phyloP scores from a whole-genome alignment of 139 green algal species.

The Chlamydomonas incerta region DNA sequence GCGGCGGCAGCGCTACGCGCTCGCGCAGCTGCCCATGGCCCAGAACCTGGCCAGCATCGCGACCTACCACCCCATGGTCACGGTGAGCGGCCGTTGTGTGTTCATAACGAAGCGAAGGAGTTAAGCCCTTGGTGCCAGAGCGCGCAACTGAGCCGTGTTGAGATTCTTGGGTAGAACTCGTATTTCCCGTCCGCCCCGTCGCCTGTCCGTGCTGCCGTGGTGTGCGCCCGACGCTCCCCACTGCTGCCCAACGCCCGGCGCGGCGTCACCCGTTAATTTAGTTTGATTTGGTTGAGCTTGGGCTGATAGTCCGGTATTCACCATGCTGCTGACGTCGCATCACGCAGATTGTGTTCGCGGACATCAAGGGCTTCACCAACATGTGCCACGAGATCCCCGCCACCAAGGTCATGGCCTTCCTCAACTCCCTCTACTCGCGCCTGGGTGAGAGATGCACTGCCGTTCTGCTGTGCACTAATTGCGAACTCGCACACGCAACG shows the following conservation, averaged over 20 bases:
- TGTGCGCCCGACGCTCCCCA: no score
- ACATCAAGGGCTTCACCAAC: constrained; percentile 9
- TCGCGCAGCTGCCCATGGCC: constrained; percentile 16
- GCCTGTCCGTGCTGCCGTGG: no score
- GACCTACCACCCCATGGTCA: constrained; percentile 39
- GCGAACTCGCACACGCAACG: no score
- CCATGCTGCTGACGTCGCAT: not conserved
- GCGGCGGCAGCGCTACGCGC: not conserved
- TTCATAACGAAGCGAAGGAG: no score
- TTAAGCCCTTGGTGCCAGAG: no score
- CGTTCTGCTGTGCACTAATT: no score
- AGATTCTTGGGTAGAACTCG: no score
- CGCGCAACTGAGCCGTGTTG: no score
- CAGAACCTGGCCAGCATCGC: not conserved
- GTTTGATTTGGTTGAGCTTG: not conserved
- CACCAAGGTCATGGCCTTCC: constrained; percentile 15
- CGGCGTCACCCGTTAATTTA: not conserved
- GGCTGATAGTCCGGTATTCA: no score
- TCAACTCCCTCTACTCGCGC: constrained; percentile 20
- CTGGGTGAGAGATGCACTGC: not conserved
- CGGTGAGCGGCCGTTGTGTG: no score
- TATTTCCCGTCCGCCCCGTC: no score
- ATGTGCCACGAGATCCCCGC: constrained; percentile 18
- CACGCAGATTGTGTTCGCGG: not conserved
- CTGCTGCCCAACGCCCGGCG: no score